Base-by-base conservation (phyloP, 1,284 basidiomycete genomes). In the Microbotryum intermedium region DNA sequence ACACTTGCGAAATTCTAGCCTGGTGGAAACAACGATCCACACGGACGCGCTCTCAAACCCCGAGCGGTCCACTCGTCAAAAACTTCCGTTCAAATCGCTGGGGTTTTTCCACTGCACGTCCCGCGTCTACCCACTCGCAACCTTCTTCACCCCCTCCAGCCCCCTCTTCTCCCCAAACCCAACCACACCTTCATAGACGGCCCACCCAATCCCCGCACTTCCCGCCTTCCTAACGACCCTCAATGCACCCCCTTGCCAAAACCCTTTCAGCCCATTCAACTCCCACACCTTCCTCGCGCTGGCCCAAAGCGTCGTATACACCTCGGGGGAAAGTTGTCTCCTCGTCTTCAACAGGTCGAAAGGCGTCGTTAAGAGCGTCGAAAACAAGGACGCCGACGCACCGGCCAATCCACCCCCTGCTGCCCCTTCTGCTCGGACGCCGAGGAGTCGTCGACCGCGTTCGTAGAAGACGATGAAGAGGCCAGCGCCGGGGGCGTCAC, bases 401-500 rank as follows among this genome's bases (percentile, higher is more conserved):
- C 65, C 66, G 1, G 66, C 66, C 13, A 58, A 28, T 2, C 63
- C 66, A 9, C 66, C 66, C 0, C 66, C 64, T 6, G 63, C 55
- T 0, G 61, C 63, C 0, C 64, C 63, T 16, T 59, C 61, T 0
- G 63, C 66, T 23, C 28, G 46, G 6, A 65, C 62, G 0, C 63
- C 59, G 1, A 69, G 49, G 2, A 69, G 21, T 21, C 59, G 53
- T 29, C 61, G 44, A 10, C 57, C 61, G 1, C 67, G 65, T 74
- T 97, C 94, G 73, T 99, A 98, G 55, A 87, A 84, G 1, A 92
- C 83, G 21, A 97, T 81, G 69, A 97, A 99, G 9, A 98, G 74
- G 0, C 94, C 94, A 0, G 94, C 93, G 70, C 97, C 94, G 0
- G 94, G 95, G 3, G 94, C 94, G 73, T 98, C 94, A 43, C 94